Percentiles rank a stretch among this genome's conserved stretches.
Conservation (phyloP, 345 rosid species). For the Gossypium arboreum region DNA sequence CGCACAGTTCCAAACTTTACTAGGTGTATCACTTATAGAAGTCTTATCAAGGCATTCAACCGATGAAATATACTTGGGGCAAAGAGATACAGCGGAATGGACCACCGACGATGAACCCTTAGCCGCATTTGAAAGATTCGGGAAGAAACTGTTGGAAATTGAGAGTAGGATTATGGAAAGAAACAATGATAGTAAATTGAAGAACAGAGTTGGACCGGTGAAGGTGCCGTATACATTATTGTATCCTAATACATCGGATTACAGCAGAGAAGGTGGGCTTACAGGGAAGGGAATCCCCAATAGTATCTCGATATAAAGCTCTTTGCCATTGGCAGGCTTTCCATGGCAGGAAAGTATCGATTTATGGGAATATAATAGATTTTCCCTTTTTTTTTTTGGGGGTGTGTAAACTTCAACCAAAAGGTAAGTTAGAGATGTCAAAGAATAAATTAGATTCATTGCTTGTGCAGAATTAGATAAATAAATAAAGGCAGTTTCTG, state of each 20-base stretch:
- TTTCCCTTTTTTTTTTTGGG: too few species aligned
- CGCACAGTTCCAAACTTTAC: constrained; percentile 78
- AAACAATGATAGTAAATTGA: constrained; percentile 55
- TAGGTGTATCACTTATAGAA: constrained; percentile 85
- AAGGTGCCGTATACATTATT: constrained; percentile 74
- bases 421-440: too few species aligned
- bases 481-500: too few species aligned
- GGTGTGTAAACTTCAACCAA: too few species aligned
- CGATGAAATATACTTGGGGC: constrained; percentile 87
- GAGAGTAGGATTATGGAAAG: constrained; percentile 49
- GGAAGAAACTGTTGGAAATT: constrained; percentile 43
- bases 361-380: too few species aligned
- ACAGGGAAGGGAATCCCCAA: constrained; percentile 91
- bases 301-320: constrained; percentile 62
- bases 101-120: constrained; percentile 61
- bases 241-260: constrained; percentile 66
- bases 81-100: constrained; percentile 72
- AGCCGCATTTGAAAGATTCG: constrained; percentile 62
- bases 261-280: constrained; percentile 59
- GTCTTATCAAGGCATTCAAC: constrained; percentile 72
- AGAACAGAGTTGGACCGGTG: constrained; percentile 77
- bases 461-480: too few species aligned
- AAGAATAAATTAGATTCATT: too few species aligned
- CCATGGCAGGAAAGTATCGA: too few species aligned
- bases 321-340: neutral